Base-by-base conservation (phyloP, 306 rosid genomes). In the Abrus precatorius region DNA sequence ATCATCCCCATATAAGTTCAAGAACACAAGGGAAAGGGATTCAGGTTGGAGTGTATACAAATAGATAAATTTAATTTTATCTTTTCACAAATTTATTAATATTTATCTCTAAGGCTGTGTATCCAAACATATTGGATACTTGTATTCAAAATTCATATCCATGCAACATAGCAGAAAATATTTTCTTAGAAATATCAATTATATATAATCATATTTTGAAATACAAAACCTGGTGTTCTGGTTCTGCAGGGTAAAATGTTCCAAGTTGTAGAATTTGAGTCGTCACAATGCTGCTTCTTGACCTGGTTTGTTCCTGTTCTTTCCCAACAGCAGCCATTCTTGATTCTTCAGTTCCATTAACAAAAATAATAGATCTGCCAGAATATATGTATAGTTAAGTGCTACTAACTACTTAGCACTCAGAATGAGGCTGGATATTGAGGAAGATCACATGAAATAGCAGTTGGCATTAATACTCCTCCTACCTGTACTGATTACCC, bases 401-500 rank as follows among this genome's bases (percentile, higher is more conserved):
- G 27, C 33, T 38, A 38, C 41, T 38, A 2, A 43, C 1, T 1
- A 43, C 45, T 32, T 53, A 45, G 62, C 44, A 64, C 49, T 30
- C 20, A 50, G 76, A 43, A 68, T 62, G 28, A 68, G 62, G 44
- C 48, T 62, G 69, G 30, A 84, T 77, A 62, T 53, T 20, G 66
- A 75, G 49, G 73, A 70, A 55, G 14, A 65, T 13, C 33, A 43
- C 52, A 61, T 2, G 45, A 71, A 84, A 64, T 33, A 13, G 45
- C 40, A 27, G 59, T 10, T 72, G 70, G 57, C 67, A 75, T 74
- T 76, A 78, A 49, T 45, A 28, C 10, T 48, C 74, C 28, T 81
- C 83, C 67, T 80, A 95, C 97, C 97, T 91, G 87, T 95, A 95
- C 74, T 95, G 99, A 69, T 83, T 84, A 82, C 99, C 99, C 72